Evolutionary conservation across 257 asterid genomes (phyloP).

Genomic region (Jasminum sambac): DNA sequence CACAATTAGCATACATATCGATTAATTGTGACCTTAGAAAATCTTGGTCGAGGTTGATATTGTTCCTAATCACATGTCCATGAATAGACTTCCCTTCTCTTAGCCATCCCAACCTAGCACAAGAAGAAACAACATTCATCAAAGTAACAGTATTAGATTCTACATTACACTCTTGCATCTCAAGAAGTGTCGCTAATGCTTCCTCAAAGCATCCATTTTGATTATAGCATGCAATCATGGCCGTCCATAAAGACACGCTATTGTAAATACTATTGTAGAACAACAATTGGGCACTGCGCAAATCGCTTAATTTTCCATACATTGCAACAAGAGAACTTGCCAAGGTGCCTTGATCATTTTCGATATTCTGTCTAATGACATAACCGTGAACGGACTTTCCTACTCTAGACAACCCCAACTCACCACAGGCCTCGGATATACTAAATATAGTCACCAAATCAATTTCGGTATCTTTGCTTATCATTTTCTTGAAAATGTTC

Average conservation of each 20-base stretch:
- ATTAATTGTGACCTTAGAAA: constrained; percentile 68
- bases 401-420: constrained; percentile 46
- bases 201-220: constrained; percentile 58
- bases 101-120: constrained; percentile 74
- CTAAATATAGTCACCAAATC: constrained; percentile 75
- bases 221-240: constrained; percentile 74
- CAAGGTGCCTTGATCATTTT: constrained; percentile 46
- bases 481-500: constrained; percentile 58
- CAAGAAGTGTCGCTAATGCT: constrained; percentile 47
- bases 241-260: constrained; percentile 63
- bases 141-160: constrained; percentile 66
- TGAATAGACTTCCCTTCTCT: constrained; percentile 72
- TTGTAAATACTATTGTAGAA: constrained; percentile 34
- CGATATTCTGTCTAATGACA: constrained; percentile 42
- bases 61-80: constrained; percentile 52
- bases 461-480: constrained; percentile 42
- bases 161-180: constrained; percentile 45
- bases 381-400: constrained; percentile 74
- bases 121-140: constrained; percentile 68
- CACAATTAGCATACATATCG: constrained; percentile 79
- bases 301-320: constrained; percentile 83
- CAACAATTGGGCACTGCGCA: constrained; percentile 49
- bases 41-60: constrained; percentile 44
- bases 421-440: constrained; percentile 81
- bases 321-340: constrained; percentile 75